Evolutionary conservation across 768 basidiomycete genomes (phyloP), one percentile per base, ranked within the genome.

Genomic region (Kwoniella europaea): DNA sequence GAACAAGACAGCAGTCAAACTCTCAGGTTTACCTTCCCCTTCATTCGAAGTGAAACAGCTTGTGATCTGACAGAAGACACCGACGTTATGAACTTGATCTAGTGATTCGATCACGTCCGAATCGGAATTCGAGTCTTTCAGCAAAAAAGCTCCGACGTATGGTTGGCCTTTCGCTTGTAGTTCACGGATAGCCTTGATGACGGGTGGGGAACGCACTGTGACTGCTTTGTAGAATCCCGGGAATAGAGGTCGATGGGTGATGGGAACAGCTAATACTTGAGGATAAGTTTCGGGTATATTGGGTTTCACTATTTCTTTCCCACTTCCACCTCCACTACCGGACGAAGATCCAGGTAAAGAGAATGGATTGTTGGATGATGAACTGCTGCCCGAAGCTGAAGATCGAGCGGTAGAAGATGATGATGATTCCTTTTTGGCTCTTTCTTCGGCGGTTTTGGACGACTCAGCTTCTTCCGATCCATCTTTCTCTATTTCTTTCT

Each of bases 161-260:
- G 95, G 94, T 82, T 98, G 96, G 0, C 95, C 95, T 54, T 93
- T 93, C 76, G 91, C 91, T 88, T 96, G 92, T 89, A 96, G 92
- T 81, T 97, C 94, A 84, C 94, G 92, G 80, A 99, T 92, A 15
- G 94, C 93, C 9, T 90, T 89, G 50, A 98, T 94, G 42, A 99
- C 96, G 0, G 89, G 88, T 0, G 93, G 93, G 74, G 98, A 92
- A 22, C 90, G 89, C 63, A 99, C 88, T 68, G 98, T 94, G 61
- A 98, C 95, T 2, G 95, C 96, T 83, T 98, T 97, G 88, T 98
- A 98, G 84, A 98, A 97, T 41, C 94, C 94, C 4, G 96, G 96
- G 85, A 98, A 98, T 57, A 98, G 90, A 0, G 96, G 96, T 18
- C 96, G 88, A 54, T 94, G 90, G 42, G 94, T 94, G 70, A 98